These are phyloP conservation scores for Tulasnella sp. DNA, from an alignment of 768 basidiomycete species.

Conservation along the genomic window DNA sequence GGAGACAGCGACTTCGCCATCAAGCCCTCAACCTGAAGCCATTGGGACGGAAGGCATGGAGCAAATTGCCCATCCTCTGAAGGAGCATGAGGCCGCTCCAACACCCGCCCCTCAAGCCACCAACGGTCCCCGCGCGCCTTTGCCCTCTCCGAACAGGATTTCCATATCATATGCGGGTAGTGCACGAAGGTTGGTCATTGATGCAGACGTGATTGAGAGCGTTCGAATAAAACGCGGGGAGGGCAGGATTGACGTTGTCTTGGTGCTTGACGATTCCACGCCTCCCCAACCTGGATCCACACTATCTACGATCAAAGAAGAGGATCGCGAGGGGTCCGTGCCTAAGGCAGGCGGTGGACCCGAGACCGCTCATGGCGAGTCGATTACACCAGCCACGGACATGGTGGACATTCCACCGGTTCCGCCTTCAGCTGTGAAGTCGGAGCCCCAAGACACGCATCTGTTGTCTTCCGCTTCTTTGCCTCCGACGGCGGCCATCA, in stretches of 20 bases:
- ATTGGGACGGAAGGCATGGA: background rate
- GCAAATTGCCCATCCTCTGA: background rate
- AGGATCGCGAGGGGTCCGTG: background rate
- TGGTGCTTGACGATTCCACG: constrained; percentile 14
- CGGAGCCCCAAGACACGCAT: background rate
- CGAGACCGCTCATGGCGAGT: background rate
- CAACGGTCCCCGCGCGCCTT: constrained; percentile 17
- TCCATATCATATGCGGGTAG: constrained; percentile 94
- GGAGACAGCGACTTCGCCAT: background rate
- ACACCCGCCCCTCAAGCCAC: constrained; percentile 23
- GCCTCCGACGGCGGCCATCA: background rate
- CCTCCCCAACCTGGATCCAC: background rate
- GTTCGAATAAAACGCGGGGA: constrained; percentile 77
- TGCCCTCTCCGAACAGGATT: constrained; percentile 44
- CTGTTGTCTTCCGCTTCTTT: background rate
- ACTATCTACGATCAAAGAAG: constrained; percentile 5
- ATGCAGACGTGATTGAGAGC: constrained; percentile 79
- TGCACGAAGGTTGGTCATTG: constrained; percentile 77
- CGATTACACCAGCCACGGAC: background rate
- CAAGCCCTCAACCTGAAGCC: background rate
- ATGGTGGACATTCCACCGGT: constrained; percentile 42
- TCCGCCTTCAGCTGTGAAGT: background rate
- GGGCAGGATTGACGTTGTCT: constrained; percentile 80
- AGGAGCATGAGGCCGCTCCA: constrained; percentile 6
- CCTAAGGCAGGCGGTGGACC: background rate